Base-by-base conservation (phyloP, 768 basidiomycete genomes). In the Pleurotus ostreatus region DNA sequence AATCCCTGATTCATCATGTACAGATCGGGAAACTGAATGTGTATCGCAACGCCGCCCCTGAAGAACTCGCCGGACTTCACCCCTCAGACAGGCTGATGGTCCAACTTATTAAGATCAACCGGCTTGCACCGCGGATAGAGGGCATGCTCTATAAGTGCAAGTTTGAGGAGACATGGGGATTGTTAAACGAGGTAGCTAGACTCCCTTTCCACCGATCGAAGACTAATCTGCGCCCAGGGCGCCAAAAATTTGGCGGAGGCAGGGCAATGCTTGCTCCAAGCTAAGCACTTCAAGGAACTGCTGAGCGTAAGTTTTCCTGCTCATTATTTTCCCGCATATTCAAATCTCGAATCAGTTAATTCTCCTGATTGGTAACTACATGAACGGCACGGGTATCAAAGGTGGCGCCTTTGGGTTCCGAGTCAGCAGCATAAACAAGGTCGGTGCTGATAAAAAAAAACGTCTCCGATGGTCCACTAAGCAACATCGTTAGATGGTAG, bases 321-420 rank as follows among this genome's bases (percentile, higher is more conserved):
- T 11, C 30, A 9, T 34, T 11, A 34, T 34, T 11, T 11, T 9
- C 30, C 3, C 30, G 30, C 30, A 9, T 4, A 9, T 11, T 34
- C 30, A 34, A 34, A 34, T 2, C 30, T 34, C 30, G 30, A 34
- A 11, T 34, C 57, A 80, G 88, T 81, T 99, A 41, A 97, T 98
- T 61, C 85, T 99, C 12, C 79, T 95, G 62, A 84, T 99, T 62
- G 96, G 96, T 43, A 99, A 99, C 69, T 99, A 94, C 70, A 94
- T 98, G 88, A 99, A 99, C 67, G 93, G 94, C 5, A 89, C 93
- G 53, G 94, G 95, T 54, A 81, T 93, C 63, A 97, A 96, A 69
- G 96, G 96, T 55, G 95, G 95, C 30, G 97, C 97, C 1, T 96
- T 92, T 63, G 96, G 96, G 57, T 99, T 99, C 82, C 85, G 90